Percentiles rank a stretch among this genome's conserved stretches.
These are phyloP conservation scores for Leptodermis oblonga DNA, from an alignment of 257 asterid genomes.

Conservation along the genomic window DNA sequence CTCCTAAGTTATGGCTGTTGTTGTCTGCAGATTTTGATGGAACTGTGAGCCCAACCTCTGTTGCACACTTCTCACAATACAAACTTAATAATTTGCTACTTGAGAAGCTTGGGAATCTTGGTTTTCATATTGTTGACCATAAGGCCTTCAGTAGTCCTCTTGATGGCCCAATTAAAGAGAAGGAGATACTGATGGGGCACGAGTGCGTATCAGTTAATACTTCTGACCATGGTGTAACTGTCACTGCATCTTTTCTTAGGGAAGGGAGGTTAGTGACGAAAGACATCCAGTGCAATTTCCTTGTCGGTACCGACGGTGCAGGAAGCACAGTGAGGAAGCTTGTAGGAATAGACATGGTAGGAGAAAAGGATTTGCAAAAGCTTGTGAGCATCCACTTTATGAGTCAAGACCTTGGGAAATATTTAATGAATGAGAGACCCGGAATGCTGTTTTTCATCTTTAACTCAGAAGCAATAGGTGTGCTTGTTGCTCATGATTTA, in stretches of 20 bases:
- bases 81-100: slow-evolving; percentile 62
- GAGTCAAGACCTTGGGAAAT: slow-evolving; percentile 73
- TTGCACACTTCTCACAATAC: slow-evolving; percentile 95
- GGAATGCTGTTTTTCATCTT: slow-evolving; percentile 93
- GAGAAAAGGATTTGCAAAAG: slow-evolving; percentile 74
- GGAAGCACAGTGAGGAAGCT: slow-evolving; percentile 74
- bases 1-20: slow-evolving; percentile 2
- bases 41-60: slow-evolving; percentile 78
- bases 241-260: slow-evolving; percentile 40
- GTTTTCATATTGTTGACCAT: slow-evolving; percentile 34
- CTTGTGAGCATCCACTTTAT: slow-evolving; percentile 85
- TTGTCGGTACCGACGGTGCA: slow-evolving; percentile 93
- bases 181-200: slow-evolving; percentile 65
- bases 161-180: slow-evolving; percentile 31
- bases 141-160: slow-evolving; percentile 22
- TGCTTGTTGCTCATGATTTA: slow-evolving; percentile 91
- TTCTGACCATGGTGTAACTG: slow-evolving; percentile 42
- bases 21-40: slow-evolving; percentile 71
- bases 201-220: slow-evolving; percentile 56
- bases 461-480: slow-evolving; percentile 81
- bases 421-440: slow-evolving; percentile 75
- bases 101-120: slow-evolving; percentile 59
- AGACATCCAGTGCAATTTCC: slow-evolving; percentile 52
- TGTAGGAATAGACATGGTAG: slow-evolving; percentile 66
- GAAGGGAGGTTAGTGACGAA: slow-evolving; percentile 45